These are phyloP conservation scores for Colletotrichum tropicale DNA, from an alignment of 2,329 filamentous ascomycete species.

Conservation along the genomic window DNA sequence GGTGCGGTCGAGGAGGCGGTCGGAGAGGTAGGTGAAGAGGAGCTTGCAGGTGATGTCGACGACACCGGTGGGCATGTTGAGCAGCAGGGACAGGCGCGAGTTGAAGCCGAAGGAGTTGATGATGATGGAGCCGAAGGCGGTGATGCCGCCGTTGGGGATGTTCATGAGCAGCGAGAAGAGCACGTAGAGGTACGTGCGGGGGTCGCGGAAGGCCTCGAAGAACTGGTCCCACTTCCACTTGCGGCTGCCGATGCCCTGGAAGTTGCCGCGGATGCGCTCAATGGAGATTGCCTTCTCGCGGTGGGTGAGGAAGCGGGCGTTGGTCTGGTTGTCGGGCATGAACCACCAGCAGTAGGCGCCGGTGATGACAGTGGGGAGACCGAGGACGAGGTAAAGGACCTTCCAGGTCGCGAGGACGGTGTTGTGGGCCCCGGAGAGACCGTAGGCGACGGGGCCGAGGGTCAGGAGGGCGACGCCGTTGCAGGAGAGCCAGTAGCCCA, in stretches of 20 bases:
- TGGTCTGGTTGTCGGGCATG: conserved; percentile 62
- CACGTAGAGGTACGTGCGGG: conserved; percentile 59
- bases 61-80: conserved; percentile 24
- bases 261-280: conserved; percentile 51
- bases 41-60: conserved; percentile 23
- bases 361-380: conserved; percentile 28
- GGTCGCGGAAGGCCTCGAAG: conserved; percentile 49
- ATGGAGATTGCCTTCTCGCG: conserved; percentile 57
- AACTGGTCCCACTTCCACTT: conserved; percentile 50
- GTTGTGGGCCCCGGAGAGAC: conserved; percentile 19
- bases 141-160: conserved; percentile 26
- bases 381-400: conserved; percentile 31
- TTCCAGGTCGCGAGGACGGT: conserved; percentile 23
- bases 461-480: conserved; percentile 24
- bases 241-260: conserved; percentile 54
- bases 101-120: conserved; percentile 24
- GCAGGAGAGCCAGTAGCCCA: conserved; percentile 26
- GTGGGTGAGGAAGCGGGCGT: conserved; percentile 60
- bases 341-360: conserved; percentile 23
- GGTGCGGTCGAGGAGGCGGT: conserved; percentile 26
- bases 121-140: conserved; percentile 20
- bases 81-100: conserved; percentile 2
- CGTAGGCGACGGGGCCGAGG: conserved; percentile 25
- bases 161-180: conserved; percentile 42
- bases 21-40: conserved; percentile 29